Conservation (phyloP, 2,329 filamentous ascomycete species). For the Fusarium tricinctum region DNA sequence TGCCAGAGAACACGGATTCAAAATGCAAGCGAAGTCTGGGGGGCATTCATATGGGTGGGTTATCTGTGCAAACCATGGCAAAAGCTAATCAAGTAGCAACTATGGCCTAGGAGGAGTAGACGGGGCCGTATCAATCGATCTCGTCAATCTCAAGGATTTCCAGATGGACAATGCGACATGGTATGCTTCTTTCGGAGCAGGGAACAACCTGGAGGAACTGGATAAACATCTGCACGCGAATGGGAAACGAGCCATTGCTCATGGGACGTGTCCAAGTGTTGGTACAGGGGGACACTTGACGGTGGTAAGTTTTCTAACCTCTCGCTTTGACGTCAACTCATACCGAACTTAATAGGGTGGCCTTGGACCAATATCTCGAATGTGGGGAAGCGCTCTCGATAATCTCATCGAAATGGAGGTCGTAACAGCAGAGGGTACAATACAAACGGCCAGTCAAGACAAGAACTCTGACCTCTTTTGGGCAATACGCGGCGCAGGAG, state of each 20-base stretch:
- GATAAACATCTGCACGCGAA: constrained; percentile 64
- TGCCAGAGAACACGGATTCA: constrained; percentile 62
- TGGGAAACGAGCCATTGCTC: constrained; percentile 69
- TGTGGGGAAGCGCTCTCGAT: constrained; percentile 71
- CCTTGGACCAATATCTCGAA: constrained; percentile 69
- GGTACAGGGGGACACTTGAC: constrained; percentile 72
- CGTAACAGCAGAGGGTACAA: constrained; percentile 68
- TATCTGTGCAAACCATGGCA: accelerated
- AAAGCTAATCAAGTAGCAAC: constrained; percentile 49
- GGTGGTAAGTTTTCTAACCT: constrained; percentile 58
- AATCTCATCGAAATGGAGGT: constrained; percentile 63
- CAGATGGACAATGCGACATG: constrained; percentile 66
- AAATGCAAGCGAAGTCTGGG: constrained; percentile 73
- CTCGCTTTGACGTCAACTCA: not conserved
- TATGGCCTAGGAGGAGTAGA: constrained; percentile 64
- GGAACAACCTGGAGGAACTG: constrained; percentile 66
- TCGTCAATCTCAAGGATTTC: constrained; percentile 67
- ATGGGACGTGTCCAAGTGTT: constrained; percentile 71
- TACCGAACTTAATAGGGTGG: constrained; percentile 61
- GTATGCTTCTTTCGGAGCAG: constrained; percentile 68
- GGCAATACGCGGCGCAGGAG: constrained; percentile 69
- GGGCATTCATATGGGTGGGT: constrained; percentile 74
- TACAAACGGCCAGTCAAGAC: constrained; percentile 62
- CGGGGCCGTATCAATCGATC: constrained; percentile 67
- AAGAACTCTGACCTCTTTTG: constrained; percentile 69